These are phyloP conservation scores for Trichosanthes truncata DNA, from an alignment of 306 rosid species.

Conservation along the genomic window DNA sequence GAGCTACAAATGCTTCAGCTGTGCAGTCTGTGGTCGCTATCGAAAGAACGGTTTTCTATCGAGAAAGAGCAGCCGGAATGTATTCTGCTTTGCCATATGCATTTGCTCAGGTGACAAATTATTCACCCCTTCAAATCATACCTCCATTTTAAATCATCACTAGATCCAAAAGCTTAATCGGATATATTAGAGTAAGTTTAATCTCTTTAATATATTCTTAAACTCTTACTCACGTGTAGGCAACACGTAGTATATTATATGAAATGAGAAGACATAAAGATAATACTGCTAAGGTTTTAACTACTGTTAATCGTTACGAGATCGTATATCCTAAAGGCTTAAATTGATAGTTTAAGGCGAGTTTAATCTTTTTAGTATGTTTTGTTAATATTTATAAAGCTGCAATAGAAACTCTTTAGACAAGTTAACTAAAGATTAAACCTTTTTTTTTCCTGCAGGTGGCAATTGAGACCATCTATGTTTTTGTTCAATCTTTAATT, in stretches of 20 bases:
- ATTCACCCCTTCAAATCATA: background rate
- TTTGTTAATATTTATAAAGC: background rate
- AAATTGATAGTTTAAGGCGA: too few relatives aligned
- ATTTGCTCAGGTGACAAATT: conserved; percentile 32
- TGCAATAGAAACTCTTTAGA: background rate
- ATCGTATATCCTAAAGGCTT: background rate
- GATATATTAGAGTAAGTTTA: background rate
- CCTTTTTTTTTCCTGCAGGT: conserved; percentile 23
- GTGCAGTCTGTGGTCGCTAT: conserved; percentile 32
- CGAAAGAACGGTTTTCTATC: conserved; percentile 37
- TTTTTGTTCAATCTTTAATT: conserved; percentile 21
- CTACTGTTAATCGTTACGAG: background rate
- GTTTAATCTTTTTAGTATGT: too few relatives aligned
- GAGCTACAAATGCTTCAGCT: conserved; percentile 21
- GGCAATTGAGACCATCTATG: conserved; percentile 30
- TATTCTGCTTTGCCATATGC: conserved; percentile 35
- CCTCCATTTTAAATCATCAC: background rate
- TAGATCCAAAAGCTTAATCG: background rate
- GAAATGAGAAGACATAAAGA: background rate
- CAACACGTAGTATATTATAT: background rate
- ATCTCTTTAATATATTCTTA: background rate
- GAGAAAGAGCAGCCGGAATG: conserved; percentile 44
- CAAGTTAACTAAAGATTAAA: background rate
- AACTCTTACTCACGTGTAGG: background rate
- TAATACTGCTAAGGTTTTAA: background rate